phyloP scores from a whole-genome alignment of 768 basidiomycete genomes.

The Amanita rimosa region DNA sequence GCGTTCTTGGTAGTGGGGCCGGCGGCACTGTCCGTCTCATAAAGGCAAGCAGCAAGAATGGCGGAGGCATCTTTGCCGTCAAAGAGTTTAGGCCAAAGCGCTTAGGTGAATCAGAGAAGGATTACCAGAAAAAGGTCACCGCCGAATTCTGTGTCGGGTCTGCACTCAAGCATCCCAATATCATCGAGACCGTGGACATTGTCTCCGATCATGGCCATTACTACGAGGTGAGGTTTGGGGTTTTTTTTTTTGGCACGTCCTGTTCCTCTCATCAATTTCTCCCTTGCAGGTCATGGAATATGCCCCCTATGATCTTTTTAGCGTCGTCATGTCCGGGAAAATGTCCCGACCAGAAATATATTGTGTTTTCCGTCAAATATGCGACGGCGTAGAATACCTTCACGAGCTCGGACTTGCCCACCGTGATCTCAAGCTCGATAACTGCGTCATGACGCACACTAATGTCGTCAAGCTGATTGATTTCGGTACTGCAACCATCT shows the following conservation, averaged over 20 bases:
- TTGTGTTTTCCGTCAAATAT: constrained; percentile 98
- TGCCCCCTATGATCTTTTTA: constrained; percentile 96
- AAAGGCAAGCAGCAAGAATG: constrained; percentile 73
- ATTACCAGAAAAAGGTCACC: constrained; percentile 99
- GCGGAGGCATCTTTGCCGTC: constrained; percentile 83
- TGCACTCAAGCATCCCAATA: constrained; percentile 87
- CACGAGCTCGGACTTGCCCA: constrained; percentile 97
- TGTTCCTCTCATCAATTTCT: neutral
- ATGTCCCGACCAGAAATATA: constrained; percentile 98
- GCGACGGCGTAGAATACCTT: constrained; percentile 95
- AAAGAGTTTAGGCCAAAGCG: constrained; percentile 95
- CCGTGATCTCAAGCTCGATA: constrained; percentile 98
- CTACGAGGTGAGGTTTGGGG: constrained; percentile 67
- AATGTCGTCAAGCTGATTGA: constrained; percentile 98
- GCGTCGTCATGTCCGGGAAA: constrained; percentile 98
- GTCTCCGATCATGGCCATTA: constrained; percentile 96
- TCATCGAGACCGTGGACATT: constrained; percentile 97
- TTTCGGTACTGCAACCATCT: constrained; percentile 99
- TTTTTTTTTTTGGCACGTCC: neutral
- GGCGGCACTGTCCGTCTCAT: constrained; percentile 98
- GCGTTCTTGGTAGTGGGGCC: constrained; percentile 89
- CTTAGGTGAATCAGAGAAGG: constrained; percentile 81
- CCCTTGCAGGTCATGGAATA: constrained; percentile 91
- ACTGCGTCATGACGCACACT: constrained; percentile 95
- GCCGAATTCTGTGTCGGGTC: constrained; percentile 98